A percentile compares a stretch with the other conserved stretches of the same genome.
Conservation (phyloP, 1,139 yeast species). For the Wickerhamomyces sp. region DNA sequence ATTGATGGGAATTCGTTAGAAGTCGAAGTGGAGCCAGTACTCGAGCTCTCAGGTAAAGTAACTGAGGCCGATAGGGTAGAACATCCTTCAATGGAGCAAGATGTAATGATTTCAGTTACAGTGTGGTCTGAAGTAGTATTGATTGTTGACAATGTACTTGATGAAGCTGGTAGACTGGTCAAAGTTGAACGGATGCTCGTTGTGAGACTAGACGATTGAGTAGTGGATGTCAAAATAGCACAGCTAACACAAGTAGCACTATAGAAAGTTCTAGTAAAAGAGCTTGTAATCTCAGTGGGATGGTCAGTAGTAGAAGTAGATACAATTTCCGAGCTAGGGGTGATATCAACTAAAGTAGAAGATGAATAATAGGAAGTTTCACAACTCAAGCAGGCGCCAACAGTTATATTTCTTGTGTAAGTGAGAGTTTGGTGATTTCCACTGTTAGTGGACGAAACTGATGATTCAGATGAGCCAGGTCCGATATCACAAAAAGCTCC, state of each 20-base stretch:
- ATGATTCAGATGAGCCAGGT: background rate
- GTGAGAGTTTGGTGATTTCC: no score
- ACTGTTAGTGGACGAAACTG: background rate
- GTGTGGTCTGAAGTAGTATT: background rate
- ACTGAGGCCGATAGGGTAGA: background rate
- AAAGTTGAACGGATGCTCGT: background rate
- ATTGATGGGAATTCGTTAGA: no score
- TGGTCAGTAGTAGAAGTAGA: background rate
- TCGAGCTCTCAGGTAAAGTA: background rate
- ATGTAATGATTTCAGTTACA: background rate
- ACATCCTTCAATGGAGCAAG: background rate
- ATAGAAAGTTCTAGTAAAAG: background rate
- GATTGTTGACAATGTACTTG: background rate
- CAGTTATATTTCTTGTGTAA: background rate
- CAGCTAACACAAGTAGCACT: background rate
- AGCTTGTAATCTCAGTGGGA: background rate
- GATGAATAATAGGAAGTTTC: background rate
- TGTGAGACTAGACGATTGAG: background rate
- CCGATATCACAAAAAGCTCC: background rate
- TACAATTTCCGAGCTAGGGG: background rate
- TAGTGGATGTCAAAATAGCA: background rate
- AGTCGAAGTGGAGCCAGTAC: background rate
- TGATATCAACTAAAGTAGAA: background rate
- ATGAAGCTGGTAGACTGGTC: background rate
- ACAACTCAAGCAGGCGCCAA: background rate